A percentile compares a stretch with the other conserved stretches of the same genome.
These are phyloP conservation scores for Trichoderma oligosporum DNA, from an alignment of 2,329 filamentous ascomycete genomes.

Conservation along the genomic window DNA sequence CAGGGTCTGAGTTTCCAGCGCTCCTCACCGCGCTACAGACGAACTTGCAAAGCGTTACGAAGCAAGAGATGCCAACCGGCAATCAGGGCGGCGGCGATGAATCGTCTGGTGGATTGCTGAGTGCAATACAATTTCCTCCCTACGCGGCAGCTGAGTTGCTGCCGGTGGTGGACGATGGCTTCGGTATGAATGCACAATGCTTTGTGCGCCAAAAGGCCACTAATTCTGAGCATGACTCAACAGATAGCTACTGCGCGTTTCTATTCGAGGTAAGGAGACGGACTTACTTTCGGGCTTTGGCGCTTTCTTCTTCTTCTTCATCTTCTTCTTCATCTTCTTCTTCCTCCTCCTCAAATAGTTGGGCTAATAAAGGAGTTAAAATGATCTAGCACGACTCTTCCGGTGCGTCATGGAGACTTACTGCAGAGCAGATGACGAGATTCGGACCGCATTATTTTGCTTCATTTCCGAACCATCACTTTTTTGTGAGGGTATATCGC, in stretches of 20 bases:
- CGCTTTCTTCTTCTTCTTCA: not conserved
- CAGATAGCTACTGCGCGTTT: slow-evolving; percentile 47
- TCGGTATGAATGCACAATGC: slow-evolving; percentile 43
- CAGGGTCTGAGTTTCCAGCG: slow-evolving; percentile 34
- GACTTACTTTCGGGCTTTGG: not conserved
- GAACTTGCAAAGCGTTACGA: slow-evolving; percentile 36
- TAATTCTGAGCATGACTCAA: slow-evolving; percentile 29
- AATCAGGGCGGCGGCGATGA: slow-evolving; percentile 19
- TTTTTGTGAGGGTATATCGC: slow-evolving; percentile 54
- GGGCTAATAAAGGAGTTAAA: not conserved
- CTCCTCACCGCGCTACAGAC: slow-evolving; percentile 47
- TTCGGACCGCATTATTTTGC: slow-evolving; percentile 46
- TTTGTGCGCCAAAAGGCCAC: slow-evolving; percentile 39
- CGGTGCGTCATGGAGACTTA: slow-evolving; percentile 37
- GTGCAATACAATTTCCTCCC: slow-evolving; percentile 38
- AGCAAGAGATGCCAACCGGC: slow-evolving; percentile 21
- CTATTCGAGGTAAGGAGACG: slow-evolving; percentile 54
- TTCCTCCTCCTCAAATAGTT: not conserved
- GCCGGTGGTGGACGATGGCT: slow-evolving; percentile 34
- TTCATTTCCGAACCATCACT: slow-evolving; percentile 54
- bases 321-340: not conserved
- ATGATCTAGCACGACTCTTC: slow-evolving; percentile 44
- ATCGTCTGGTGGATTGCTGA: slow-evolving; percentile 22
- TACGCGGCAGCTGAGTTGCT: slow-evolving; percentile 40
- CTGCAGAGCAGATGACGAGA: slow-evolving; percentile 37